These are phyloP conservation scores for Nemania sp. DNA, from an alignment of 2,329 filamentous ascomycete genomes.

Conservation along the genomic window DNA sequence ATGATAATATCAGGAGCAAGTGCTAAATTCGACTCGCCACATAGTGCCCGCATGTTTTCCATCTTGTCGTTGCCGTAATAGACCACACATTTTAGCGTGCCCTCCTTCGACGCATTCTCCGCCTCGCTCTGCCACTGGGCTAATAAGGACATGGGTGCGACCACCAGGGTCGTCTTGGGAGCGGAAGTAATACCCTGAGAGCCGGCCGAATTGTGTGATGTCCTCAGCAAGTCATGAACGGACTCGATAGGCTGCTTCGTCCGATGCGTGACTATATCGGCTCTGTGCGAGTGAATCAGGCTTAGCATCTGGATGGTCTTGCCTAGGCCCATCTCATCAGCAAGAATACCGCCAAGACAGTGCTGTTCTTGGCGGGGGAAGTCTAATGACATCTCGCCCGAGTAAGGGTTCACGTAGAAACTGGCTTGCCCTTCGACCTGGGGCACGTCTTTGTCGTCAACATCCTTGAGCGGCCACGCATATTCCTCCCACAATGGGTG, in stretches of 20 bases:
- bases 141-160: conserved; percentile 97
- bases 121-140: conserved; percentile 97
- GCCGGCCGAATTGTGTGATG: conserved; percentile 52
- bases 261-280: conserved; percentile 52
- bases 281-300: conserved; percentile 82
- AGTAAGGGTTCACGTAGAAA: conserved; percentile 98
- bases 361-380: conserved; percentile 95
- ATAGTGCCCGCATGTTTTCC: conserved; percentile 76
- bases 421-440: conserved; percentile 65
- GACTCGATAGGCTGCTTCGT: conserved; percentile 45
- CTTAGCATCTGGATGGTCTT: conserved; percentile 99
- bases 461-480: conserved; percentile 82
- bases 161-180: conserved; percentile 87
- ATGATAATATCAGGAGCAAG: conserved; percentile 89
- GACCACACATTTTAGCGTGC: conserved; percentile 80
- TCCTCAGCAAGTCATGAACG: conserved; percentile 65
- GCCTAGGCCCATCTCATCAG: conserved; percentile 96
- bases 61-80: conserved; percentile 92
- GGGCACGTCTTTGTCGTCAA: conserved; percentile 77
- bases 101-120: conserved; percentile 83
- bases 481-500: conserved; percentile 99
- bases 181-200: conserved; percentile 66
- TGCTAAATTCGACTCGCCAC: conserved; percentile 71
- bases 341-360: conserved; percentile 89
- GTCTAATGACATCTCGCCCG: conserved; percentile 86